These are phyloP conservation scores for Cucurbita moschata DNA, from an alignment of 306 rosid genomes.

Conservation along the genomic window DNA sequence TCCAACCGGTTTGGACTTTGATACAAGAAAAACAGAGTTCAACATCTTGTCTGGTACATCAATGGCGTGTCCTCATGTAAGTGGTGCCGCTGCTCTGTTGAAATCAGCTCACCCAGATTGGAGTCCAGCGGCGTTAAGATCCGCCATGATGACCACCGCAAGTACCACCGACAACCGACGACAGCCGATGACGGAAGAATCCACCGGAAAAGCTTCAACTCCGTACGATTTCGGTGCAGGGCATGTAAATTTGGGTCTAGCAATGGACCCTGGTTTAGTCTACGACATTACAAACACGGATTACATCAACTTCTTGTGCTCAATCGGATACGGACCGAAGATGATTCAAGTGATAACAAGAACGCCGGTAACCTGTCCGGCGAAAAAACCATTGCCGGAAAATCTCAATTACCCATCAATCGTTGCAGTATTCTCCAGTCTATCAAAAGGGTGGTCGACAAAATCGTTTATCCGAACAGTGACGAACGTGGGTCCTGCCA, in stretches of 20 bases:
- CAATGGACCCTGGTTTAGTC: conserved; percentile 76
- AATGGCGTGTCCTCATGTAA: conserved; percentile 88
- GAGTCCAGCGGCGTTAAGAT: conserved; percentile 75
- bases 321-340: conserved; percentile 43
- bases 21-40: conserved; percentile 52
- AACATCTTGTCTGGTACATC: conserved; percentile 82
- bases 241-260: conserved; percentile 48
- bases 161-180: conserved; percentile 29
- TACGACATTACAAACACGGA: conserved; percentile 50
- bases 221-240: conserved; percentile 78
- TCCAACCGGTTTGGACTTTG: conserved; percentile 57
- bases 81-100: conserved; percentile 75
- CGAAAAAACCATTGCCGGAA: conserved; percentile 38
- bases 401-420: conserved; percentile 74
- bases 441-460: conserved; percentile 18
- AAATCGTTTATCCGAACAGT: conserved; percentile 49
- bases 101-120: conserved; percentile 86
- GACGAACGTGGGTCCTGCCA: conserved; percentile 54
- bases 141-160: conserved; percentile 89
- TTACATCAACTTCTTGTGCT: conserved; percentile 49
- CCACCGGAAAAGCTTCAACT: conserved; percentile 46
- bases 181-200: conserved; percentile 49
- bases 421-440: conserved; percentile 32
- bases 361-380: conserved; percentile 35
- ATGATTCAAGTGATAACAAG: conserved; percentile 63